Conservation (phyloP, 2,329 filamentous ascomycete species). For the Paracoccidioides lutzii region DNA sequence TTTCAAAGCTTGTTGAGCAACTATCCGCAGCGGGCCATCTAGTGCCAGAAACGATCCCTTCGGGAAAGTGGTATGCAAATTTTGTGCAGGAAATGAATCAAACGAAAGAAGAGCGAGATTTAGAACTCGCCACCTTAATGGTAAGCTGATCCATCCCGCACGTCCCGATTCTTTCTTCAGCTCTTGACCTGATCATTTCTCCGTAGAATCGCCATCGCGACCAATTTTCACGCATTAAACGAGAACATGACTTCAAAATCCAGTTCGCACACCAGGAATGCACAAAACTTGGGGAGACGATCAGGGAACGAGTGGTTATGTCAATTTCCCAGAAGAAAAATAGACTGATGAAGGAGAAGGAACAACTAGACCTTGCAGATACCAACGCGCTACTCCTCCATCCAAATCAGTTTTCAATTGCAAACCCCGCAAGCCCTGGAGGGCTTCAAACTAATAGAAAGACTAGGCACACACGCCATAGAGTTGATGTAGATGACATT, state of each 20-base stretch:
- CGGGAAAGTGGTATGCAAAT: slow-evolving; percentile 70
- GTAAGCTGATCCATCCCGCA: slow-evolving; percentile 39
- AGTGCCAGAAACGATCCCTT: slow-evolving; percentile 55
- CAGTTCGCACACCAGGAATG: slow-evolving; percentile 52
- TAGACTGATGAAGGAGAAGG: slow-evolving; percentile 50
- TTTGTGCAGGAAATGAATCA: slow-evolving; percentile 82
- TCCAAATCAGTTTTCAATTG: slow-evolving; percentile 53
- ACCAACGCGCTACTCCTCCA: slow-evolving; percentile 53
- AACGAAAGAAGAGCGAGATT: slow-evolving; percentile 74
- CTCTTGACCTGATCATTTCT: slow-evolving; percentile 2
- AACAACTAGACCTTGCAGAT: slow-evolving; percentile 53
- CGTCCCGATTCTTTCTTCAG: background rate
- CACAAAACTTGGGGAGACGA: slow-evolving; percentile 43
- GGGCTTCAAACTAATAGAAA: slow-evolving; percentile 49
- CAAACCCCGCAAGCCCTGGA: slow-evolving; percentile 50
- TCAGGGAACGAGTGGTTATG: slow-evolving; percentile 49
- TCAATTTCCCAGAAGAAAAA: slow-evolving; percentile 45
- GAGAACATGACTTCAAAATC: slow-evolving; percentile 45
- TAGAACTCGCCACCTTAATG: slow-evolving; percentile 65
- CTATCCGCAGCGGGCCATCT: slow-evolving; percentile 45
- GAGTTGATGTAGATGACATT: slow-evolving; percentile 40
- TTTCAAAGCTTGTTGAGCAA: slow-evolving; percentile 49
- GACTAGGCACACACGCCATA: slow-evolving; percentile 48
- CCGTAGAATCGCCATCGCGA: slow-evolving; percentile 45
- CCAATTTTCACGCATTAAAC: slow-evolving; percentile 42